Conservation (phyloP, 1,139 yeast species). For the Meyerozyma smithsonii region DNA sequence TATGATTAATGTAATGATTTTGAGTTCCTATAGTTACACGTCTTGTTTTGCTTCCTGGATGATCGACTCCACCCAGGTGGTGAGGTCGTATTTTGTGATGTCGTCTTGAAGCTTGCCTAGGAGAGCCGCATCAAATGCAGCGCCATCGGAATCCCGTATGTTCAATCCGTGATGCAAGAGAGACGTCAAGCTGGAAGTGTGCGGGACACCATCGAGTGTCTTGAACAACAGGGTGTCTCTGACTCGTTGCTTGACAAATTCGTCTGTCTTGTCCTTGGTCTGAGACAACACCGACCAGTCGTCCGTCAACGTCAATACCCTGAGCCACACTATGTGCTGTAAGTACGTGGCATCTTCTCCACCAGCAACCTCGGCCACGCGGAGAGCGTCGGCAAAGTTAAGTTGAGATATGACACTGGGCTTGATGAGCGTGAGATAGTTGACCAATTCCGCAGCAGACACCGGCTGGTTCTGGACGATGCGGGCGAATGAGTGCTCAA, state of each 20-base stretch:
- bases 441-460: slow-evolving; percentile 45
- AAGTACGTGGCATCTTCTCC: slow-evolving; percentile 19
- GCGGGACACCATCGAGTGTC: slow-evolving; percentile 26
- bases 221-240: slow-evolving; percentile 44
- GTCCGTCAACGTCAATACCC: slow-evolving; percentile 53
- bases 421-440: slow-evolving; percentile 51
- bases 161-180: neutral
- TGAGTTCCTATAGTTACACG: too few relatives aligned
- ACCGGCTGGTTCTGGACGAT: slow-evolving; percentile 40
- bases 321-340: slow-evolving; percentile 52
- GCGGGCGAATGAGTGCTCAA: slow-evolving; percentile 29
- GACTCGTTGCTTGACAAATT: slow-evolving; percentile 33
- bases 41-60: slow-evolving; percentile 10
- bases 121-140: slow-evolving; percentile 17
- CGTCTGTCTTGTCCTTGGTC: slow-evolving; percentile 40
- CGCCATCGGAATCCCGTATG: slow-evolving; percentile 6
- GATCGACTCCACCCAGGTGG: slow-evolving; percentile 29
- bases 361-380: slow-evolving; percentile 25
- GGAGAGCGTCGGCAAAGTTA: slow-evolving; percentile 34
- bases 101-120: slow-evolving; percentile 15
- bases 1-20: neutral
- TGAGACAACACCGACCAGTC: slow-evolving; percentile 49
- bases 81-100: slow-evolving; percentile 19
- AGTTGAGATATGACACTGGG: slow-evolving; percentile 19
- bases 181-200: slow-evolving; percentile 7